phyloP scores from a whole-genome alignment of 208 protist species.

The Trypanosoma caninum region DNA sequence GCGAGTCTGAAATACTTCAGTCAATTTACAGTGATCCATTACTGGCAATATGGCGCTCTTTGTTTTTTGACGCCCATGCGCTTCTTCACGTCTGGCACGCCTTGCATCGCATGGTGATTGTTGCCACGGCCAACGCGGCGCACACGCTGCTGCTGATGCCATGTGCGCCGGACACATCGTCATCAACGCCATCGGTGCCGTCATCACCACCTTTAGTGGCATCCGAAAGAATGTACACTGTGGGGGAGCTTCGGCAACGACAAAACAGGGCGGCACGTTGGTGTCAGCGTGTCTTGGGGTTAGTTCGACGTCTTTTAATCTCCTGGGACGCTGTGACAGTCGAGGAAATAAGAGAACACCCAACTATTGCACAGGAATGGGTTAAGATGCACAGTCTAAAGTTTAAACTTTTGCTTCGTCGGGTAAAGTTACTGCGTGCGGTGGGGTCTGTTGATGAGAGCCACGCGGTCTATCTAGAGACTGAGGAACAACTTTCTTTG shows the following conservation, averaged over 20 bases:
- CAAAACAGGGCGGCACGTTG: conserved; percentile 10
- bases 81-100: conserved; percentile 26
- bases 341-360: neutral
- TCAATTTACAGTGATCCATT: conserved; percentile 14
- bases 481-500: conserved; percentile 17
- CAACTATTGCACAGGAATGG: conserved; percentile 8
- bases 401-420: conserved; percentile 26
- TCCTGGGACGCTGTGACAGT: conserved; percentile 3
- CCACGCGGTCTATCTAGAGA: conserved; percentile 4
- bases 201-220: too few relatives aligned
- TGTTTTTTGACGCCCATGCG: conserved; percentile 22
- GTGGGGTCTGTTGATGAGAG: conserved; percentile 14
- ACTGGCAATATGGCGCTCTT: neutral
- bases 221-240: neutral
- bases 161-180: neutral
- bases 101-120: conserved; percentile 18
- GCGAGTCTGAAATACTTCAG: neutral
- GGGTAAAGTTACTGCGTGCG: conserved; percentile 10
- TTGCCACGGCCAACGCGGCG: conserved; percentile 19
- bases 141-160: conserved; percentile 19
- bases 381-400: conserved; percentile 19
- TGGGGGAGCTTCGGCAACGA: conserved; percentile 8
- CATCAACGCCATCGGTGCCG: too few relatives aligned
- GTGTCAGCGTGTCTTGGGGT: conserved; percentile 16
- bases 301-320: conserved; percentile 5